phyloP scores from a whole-genome alignment of 208 protist species.

The Hexamita inflata region DNA sequence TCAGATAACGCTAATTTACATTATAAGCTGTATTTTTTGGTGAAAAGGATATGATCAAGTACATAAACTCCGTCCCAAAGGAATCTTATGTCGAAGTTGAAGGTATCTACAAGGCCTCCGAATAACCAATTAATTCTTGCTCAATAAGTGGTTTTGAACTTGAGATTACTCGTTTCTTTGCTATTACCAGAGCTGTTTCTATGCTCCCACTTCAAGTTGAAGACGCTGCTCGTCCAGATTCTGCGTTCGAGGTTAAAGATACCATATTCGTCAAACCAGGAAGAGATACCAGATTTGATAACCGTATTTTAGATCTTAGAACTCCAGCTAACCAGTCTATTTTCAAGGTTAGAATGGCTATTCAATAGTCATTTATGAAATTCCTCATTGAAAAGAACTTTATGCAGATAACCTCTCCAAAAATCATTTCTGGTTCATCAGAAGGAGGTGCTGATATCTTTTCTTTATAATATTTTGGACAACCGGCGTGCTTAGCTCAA shows the following conservation, averaged over 20 bases:
- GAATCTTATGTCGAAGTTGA: conserved; percentile 28
- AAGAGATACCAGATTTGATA: conserved; percentile 77
- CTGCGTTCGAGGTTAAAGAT: neutral
- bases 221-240: conserved; percentile 16
- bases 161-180: neutral
- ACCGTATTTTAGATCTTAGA: conserved; percentile 81
- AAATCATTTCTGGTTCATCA: conserved; percentile 84
- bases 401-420: conserved; percentile 95
- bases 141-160: conserved; percentile 16
- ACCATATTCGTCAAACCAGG: neutral
- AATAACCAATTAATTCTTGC: conserved; percentile 4
- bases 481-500: conserved; percentile 84
- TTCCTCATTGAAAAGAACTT: conserved; percentile 74
- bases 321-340: conserved; percentile 79
- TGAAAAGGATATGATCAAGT: conserved; percentile 9
- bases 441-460: conserved; percentile 80
- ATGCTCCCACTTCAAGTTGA: conserved; percentile 25
- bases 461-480: conserved; percentile 58
- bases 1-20: neutral
- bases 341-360: conserved; percentile 75
- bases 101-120: neutral
- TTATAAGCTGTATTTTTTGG: conserved; percentile 9
- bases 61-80: neutral
- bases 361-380: conserved; percentile 78
- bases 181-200: neutral